These are phyloP conservation scores for Venturia asperata DNA, from an alignment of 2,329 filamentous ascomycete genomes.

Conservation along the genomic window DNA sequence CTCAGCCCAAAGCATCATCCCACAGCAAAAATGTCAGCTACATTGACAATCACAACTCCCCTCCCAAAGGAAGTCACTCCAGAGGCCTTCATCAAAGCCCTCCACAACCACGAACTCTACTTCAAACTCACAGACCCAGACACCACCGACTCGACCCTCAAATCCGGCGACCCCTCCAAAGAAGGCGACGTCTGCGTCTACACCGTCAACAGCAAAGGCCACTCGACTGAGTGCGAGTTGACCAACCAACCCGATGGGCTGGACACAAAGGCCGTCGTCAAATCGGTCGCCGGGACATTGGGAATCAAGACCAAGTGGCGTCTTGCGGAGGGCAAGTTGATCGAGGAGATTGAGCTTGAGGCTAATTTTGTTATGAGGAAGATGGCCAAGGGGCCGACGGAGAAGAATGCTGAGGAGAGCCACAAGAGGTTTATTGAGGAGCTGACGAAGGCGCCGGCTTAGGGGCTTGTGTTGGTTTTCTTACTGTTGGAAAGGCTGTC, in stretches of 20 bases:
- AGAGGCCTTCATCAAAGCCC: slow-evolving; percentile 28
- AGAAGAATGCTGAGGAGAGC: background rate
- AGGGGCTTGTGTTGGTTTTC: background rate
- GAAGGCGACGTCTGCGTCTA: background rate
- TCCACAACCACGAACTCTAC: slow-evolving; percentile 37
- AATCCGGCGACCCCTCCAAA: slow-evolving; percentile 29
- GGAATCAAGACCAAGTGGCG: slow-evolving; percentile 35
- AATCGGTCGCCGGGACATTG: slow-evolving; percentile 33
- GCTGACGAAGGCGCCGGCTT: background rate
- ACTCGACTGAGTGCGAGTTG: slow-evolving; percentile 29
- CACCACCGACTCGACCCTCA: slow-evolving; percentile 30
- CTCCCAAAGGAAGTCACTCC: slow-evolving; percentile 27
- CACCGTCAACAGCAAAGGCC: slow-evolving; percentile 17
- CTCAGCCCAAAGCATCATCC: background rate
- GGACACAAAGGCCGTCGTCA: slow-evolving; percentile 34
- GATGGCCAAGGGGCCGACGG: slow-evolving; percentile 30
- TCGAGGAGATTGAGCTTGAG: slow-evolving; percentile 36
- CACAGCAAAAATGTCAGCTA: slow-evolving; percentile 23
- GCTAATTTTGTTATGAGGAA: slow-evolving; percentile 39
- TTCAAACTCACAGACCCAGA: slow-evolving; percentile 34
- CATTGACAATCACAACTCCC: slow-evolving; percentile 32
- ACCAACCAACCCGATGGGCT: slow-evolving; percentile 32
- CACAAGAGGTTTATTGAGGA: background rate
- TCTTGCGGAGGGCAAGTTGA: slow-evolving; percentile 27
- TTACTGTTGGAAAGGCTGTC: no score